Evolutionary conservation across 495 filamentous ascomycete genomes (phyloP), one percentile per base, ranked within the genome.

Genomic region (Usnea hakonensis): DNA sequence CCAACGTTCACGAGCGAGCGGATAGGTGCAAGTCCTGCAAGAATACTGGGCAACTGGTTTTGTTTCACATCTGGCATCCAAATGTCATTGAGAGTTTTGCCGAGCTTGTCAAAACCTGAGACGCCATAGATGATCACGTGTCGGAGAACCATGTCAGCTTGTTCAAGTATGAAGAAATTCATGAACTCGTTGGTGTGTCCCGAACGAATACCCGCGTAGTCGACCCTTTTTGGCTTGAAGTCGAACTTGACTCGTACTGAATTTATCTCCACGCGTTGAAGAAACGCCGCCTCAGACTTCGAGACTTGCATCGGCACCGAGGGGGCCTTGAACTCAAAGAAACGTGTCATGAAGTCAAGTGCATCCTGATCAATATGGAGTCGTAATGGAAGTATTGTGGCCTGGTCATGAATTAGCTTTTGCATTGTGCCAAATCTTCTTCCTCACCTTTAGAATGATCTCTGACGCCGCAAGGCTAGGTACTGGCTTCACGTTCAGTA

Each of bases 131-230:
- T 83, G 62, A 97, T 96, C 40, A 88, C 87, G 70, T 91, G 95
- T 16, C 87, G 83, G 50, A 99, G 80, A 1, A 90, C 83, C 82
- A 99, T 87, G 62, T 94, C 86, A 3, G 92, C 83, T 58, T 88
- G 85, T 62, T 99, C 93, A 16, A 99, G 83, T 46, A 94, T 89
- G 66, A 97, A 82, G 72, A 99, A 95, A 74, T 99, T 97, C 95
- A 97, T 97, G 71, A 99, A 94, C 72, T 99, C 95, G 1, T 90
- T 95, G 2, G 95, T 99, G 62, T 90, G 91, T n/a, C 95, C 95
- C 7, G 95, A 96, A n/a, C 91, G 87, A 9, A 99, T 82, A 13
- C 92, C 90, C 0, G 85, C 88, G 69, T 97, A 99, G 74, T 99
- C 91, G 30, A 99, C 89, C 16, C 90, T 84, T 74, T 97, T 97